Evolutionary conservation across 192 early-diverging fungal species (phyloP).

Genomic region (Coemansia javaensis): DNA sequence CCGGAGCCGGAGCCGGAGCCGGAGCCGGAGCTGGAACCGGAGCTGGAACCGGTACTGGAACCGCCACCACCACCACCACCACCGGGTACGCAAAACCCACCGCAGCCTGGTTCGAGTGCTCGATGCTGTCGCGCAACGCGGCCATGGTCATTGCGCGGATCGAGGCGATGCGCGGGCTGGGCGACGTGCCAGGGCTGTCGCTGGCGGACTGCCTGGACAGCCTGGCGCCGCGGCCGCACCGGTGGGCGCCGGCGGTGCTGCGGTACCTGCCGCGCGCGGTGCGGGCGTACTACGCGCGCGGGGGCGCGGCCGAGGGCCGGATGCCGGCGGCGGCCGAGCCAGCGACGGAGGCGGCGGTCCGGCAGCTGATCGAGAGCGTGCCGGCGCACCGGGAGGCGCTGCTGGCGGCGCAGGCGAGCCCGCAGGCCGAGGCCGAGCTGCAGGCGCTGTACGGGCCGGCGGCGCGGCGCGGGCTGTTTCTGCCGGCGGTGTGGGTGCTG

Average conservation of each 20-base stretch:
- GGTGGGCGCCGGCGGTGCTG: constrained; percentile 39
- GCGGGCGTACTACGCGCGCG: constrained; percentile 35
- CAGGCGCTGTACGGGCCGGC: constrained; percentile 55
- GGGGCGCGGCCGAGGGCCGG: too few relatives aligned
- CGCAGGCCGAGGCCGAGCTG: constrained; percentile 26
- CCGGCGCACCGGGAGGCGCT: constrained; percentile 32
- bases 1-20: too few relatives aligned
- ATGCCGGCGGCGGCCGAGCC: background rate
- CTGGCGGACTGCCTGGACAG: constrained; percentile 41
- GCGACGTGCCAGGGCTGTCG: constrained; percentile 35
- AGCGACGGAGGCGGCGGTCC: constrained; percentile 6
- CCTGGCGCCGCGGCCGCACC: constrained; percentile 26
- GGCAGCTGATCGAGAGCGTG: constrained; percentile 15
- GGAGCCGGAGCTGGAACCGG: too few relatives aligned
- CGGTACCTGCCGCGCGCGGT: constrained; percentile 34
- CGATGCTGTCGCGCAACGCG: constrained; percentile 47
- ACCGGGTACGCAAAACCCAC: constrained; percentile 33
- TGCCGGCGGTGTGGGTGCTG: constrained; percentile 65
- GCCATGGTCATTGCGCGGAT: constrained; percentile 49
- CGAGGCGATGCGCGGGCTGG: constrained; percentile 41
- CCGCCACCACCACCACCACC: too few relatives aligned
- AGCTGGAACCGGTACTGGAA: too few relatives aligned
- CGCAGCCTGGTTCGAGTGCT: constrained; percentile 49
- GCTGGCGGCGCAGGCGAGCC: constrained; percentile 4
- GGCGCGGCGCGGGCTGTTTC: constrained; percentile 60